These are phyloP conservation scores for Candida schatavii DNA, from an alignment of 805 yeast species.

Conservation along the genomic window DNA sequence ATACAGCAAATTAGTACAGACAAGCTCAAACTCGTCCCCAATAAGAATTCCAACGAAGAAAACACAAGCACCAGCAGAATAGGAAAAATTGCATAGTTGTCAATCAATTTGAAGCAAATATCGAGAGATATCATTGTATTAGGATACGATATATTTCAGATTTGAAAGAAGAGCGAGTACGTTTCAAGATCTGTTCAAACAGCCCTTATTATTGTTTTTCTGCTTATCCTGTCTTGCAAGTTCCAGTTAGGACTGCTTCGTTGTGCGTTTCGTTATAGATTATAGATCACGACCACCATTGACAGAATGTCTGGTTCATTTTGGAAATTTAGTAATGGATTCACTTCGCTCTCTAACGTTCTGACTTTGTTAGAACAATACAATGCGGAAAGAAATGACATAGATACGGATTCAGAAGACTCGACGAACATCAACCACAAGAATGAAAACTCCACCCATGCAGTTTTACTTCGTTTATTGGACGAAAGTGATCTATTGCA, in stretches of 20 bases:
- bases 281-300: neutral
- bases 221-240: too few relatives aligned
- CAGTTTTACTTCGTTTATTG: conserved; percentile 31
- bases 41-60: too few relatives aligned
- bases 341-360: conserved; percentile 41
- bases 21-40: neutral
- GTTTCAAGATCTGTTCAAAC: too few relatives aligned
- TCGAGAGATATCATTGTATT: too few relatives aligned
- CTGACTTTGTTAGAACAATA: conserved; percentile 38
- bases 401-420: conserved; percentile 11
- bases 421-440: too few relatives aligned
- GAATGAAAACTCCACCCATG: conserved; percentile 14
- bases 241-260: too few relatives aligned
- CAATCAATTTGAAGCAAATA: too few relatives aligned
- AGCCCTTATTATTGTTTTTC: too few relatives aligned
- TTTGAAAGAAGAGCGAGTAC: too few relatives aligned
- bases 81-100: too few relatives aligned
- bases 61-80: too few relatives aligned
- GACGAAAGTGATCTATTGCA: conserved; percentile 44
- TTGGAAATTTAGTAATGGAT: conserved; percentile 48
- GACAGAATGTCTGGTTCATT: conserved; percentile 42
- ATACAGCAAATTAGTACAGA: neutral
- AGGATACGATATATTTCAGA: too few relatives aligned
- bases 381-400: conserved; percentile 12
- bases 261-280: neutral